These are phyloP conservation scores for Hippophae tibetana DNA, from an alignment of 306 rosid species.

Conservation along the genomic window DNA sequence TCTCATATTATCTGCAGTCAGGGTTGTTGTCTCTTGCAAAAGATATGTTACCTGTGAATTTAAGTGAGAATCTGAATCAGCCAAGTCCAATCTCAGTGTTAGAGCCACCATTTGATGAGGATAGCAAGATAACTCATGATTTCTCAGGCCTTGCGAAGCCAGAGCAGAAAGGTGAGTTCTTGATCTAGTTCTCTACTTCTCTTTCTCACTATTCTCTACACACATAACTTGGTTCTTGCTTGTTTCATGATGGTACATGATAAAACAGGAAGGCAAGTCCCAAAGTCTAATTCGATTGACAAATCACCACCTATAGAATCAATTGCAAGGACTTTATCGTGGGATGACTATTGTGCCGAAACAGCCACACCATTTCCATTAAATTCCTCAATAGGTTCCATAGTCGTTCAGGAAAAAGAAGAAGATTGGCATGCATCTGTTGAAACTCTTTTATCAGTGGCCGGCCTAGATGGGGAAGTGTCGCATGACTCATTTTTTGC, in stretches of 20 bases:
- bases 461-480: conserved; percentile 47
- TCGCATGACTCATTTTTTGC: conserved; percentile 25
- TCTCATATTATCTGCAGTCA: conserved; percentile 41
- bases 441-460: conserved; percentile 53
- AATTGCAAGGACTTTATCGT: conserved; percentile 65
- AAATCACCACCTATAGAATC: conserved; percentile 96
- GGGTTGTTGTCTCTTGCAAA: conserved; percentile 47
- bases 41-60: conserved; percentile 28
- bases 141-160: conserved; percentile 32
- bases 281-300: conserved; percentile 77
- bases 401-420: conserved; percentile 42
- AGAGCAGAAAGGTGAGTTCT: conserved; percentile 36
- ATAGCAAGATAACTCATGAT: conserved; percentile 38
- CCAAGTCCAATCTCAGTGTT: conserved; percentile 91
- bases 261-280: conserved; percentile 32
- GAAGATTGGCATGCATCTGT: conserved; percentile 55
- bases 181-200: conserved; percentile 9
- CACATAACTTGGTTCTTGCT: background rate
- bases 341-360: conserved; percentile 62
- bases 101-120: conserved; percentile 55
- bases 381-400: conserved; percentile 42
- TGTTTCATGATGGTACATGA: conserved; percentile 12
- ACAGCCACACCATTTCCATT: conserved; percentile 34
- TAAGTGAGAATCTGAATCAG: conserved; percentile 56
- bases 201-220: background rate